phyloP scores from a whole-genome alignment of 2,329 filamentous ascomycete genomes.

The Parafenestella ontariensis region DNA sequence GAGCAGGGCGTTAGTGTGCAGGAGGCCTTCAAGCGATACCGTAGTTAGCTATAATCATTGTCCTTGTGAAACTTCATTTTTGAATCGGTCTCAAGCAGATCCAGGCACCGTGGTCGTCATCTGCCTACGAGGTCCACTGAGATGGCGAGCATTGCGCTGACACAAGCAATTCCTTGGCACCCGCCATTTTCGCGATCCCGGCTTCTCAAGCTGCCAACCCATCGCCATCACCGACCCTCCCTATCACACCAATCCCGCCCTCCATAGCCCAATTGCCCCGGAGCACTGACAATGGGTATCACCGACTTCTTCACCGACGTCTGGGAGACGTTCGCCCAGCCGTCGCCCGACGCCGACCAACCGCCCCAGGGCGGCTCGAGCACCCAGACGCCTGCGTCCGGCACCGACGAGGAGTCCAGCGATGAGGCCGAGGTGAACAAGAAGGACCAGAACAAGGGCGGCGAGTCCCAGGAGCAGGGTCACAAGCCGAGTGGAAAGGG shows the following conservation, averaged over 20 bases:
- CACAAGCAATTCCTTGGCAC: constrained; percentile 22
- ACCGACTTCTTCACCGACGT: constrained; percentile 69
- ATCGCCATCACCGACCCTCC: constrained; percentile 20
- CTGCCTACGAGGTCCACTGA: constrained; percentile 23
- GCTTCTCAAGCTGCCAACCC: constrained; percentile 29
- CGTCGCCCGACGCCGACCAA: constrained; percentile 54
- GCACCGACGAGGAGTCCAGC: constrained; percentile 52
- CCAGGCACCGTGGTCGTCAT: not conserved
- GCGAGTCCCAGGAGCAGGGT: constrained; percentile 56
- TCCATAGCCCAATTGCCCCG: constrained; percentile 41
- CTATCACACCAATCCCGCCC: constrained; percentile 25
- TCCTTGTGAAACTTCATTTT: too few relatives aligned
- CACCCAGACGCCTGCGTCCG: constrained; percentile 48
- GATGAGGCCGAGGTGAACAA: constrained; percentile 54
- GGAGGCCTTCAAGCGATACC: constrained; percentile 70
- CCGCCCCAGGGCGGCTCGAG: constrained; percentile 51
- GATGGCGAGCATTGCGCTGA: constrained; percentile 22
- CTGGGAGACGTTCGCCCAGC: constrained; percentile 68
- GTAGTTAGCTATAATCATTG: constrained; percentile 21
- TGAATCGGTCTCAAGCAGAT: not conserved
- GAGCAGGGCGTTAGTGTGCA: constrained; percentile 66
- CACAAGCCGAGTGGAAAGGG: constrained; percentile 54
- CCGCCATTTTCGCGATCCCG: constrained; percentile 33
- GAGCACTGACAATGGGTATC: constrained; percentile 63
- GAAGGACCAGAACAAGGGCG: constrained; percentile 49